phyloP scores from a whole-genome alignment of 257 asterid species.

The Jacaranda mimosifolia region DNA sequence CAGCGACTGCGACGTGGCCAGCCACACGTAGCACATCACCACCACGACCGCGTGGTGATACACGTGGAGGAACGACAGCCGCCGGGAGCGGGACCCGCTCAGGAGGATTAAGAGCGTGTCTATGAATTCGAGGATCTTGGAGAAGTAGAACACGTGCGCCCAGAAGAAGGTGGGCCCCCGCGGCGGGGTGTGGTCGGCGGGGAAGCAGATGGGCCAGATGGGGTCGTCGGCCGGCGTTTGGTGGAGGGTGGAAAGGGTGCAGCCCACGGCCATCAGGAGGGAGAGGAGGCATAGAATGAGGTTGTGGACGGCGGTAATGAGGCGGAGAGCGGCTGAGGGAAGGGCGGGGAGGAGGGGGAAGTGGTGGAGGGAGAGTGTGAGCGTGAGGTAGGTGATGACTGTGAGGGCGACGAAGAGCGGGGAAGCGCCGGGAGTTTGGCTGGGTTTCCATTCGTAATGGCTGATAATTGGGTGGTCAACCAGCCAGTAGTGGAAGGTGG shows the following conservation, averaged over 20 bases:
- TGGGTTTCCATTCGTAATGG: slow-evolving; percentile 73
- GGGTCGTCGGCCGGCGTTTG: slow-evolving; percentile 61
- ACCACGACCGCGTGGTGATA: slow-evolving; percentile 92
- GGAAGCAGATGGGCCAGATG: slow-evolving; percentile 87
- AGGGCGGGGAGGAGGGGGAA: slow-evolving; percentile 47
- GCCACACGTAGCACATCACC: slow-evolving; percentile 84
- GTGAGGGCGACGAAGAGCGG: slow-evolving; percentile 62
- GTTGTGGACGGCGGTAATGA: slow-evolving; percentile 78
- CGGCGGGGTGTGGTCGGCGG: slow-evolving; percentile 58
- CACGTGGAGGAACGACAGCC: slow-evolving; percentile 92
- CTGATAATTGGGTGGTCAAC: slow-evolving; percentile 70
- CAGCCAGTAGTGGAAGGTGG: slow-evolving; percentile 60
- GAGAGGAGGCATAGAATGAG: slow-evolving; percentile 79
- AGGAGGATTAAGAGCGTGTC: slow-evolving; percentile 75
- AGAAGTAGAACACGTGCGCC: slow-evolving; percentile 88
- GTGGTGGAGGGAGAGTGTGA: slow-evolving; percentile 63
- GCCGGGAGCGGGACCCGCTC: slow-evolving; percentile 55
- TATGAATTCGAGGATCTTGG: slow-evolving; percentile 81
- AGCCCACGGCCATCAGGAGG: slow-evolving; percentile 73
- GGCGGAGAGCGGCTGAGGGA: slow-evolving; percentile 69
- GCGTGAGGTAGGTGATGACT: slow-evolving; percentile 65
- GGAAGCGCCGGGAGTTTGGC: slow-evolving; percentile 69
- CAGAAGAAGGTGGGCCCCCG: slow-evolving; percentile 85
- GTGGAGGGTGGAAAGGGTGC: slow-evolving; percentile 73
- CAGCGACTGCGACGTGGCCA: slow-evolving; percentile 73